Evolutionary conservation across 2,329 filamentous ascomycete species (phyloP).

Genomic region (Ophiostoma pallidulum): DNA sequence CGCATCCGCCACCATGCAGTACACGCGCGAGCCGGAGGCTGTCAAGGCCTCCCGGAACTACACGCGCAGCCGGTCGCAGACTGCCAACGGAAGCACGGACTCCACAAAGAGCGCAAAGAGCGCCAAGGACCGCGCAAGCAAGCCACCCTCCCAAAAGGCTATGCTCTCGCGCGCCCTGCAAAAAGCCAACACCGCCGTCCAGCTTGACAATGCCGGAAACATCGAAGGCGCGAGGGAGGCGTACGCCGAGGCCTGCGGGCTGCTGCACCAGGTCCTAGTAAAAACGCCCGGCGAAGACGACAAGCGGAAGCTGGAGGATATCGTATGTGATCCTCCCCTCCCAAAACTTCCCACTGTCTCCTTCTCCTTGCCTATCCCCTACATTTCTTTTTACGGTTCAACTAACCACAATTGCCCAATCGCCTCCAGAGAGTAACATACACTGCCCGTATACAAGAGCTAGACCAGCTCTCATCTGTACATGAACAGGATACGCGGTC

Average conservation of each 20-base stretch:
- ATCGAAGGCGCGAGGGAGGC: slow-evolving; percentile 84
- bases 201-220: slow-evolving; percentile 93
- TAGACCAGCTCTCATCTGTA: slow-evolving; percentile 59
- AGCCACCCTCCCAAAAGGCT: slow-evolving; percentile 70
- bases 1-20: slow-evolving; percentile 21
- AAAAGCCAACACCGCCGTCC: slow-evolving; percentile 90
- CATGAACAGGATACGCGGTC: slow-evolving; percentile 56
- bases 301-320: slow-evolving; percentile 80
- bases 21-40: slow-evolving; percentile 24
- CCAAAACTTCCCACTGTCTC: neutral
- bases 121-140: slow-evolving; percentile 25
- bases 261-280: slow-evolving; percentile 79
- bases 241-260: slow-evolving; percentile 80
- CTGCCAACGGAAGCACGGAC: slow-evolving; percentile 36
- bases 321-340: slow-evolving; percentile 51
- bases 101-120: slow-evolving; percentile 30
- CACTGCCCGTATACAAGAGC: slow-evolving; percentile 76
- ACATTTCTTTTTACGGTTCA: too few relatives aligned
- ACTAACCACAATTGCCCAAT: too few relatives aligned
- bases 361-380: too few relatives aligned
- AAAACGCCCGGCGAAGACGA: slow-evolving; percentile 81
- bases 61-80: slow-evolving; percentile 36
- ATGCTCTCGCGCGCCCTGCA: slow-evolving; percentile 95
- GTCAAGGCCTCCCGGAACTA: slow-evolving; percentile 26
- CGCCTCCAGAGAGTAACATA: slow-evolving; percentile 71